phyloP scores from a whole-genome alignment of 768 basidiomycete species.

The Mycena rosella region DNA sequence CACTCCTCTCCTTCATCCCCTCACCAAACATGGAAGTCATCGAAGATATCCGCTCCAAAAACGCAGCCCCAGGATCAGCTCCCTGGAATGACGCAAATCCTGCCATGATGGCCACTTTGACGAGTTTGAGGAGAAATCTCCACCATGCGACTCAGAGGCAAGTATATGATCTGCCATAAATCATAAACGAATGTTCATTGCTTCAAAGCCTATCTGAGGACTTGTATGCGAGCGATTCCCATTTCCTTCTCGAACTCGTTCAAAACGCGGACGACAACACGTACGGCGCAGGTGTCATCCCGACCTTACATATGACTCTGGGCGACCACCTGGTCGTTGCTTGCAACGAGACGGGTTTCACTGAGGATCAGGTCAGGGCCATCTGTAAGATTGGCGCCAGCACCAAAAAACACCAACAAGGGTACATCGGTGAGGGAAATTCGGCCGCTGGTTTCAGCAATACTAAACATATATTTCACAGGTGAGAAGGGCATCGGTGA shows the following conservation, averaged over 20 bases:
- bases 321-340: background rate
- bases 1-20: background rate
- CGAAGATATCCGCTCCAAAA: constrained; percentile 2
- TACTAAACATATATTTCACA: background rate
- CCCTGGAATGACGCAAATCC: background rate
- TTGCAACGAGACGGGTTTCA: constrained; percentile 14
- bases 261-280: constrained; percentile 20
- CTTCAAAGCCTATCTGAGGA: constrained; percentile 5
- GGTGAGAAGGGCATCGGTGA: constrained; percentile 19
- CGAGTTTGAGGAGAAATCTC: constrained; percentile 1
- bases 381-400: constrained; percentile 19
- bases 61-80: constrained; percentile 6
- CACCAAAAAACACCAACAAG: constrained; percentile 11
- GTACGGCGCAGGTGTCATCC: background rate
- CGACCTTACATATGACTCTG: background rate
- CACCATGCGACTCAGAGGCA: constrained; percentile 5
- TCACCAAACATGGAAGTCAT: background rate
- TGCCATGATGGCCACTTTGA: background rate
- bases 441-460: background rate
- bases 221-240: constrained; percentile 9
- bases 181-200: background rate
- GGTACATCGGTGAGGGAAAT: constrained; percentile 9
- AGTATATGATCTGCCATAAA: background rate
- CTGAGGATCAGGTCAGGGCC: background rate
- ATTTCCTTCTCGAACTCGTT: constrained; percentile 14